Conservation (phyloP, 2,329 filamentous ascomycete genomes). For the Alternaria triticimaculans region DNA sequence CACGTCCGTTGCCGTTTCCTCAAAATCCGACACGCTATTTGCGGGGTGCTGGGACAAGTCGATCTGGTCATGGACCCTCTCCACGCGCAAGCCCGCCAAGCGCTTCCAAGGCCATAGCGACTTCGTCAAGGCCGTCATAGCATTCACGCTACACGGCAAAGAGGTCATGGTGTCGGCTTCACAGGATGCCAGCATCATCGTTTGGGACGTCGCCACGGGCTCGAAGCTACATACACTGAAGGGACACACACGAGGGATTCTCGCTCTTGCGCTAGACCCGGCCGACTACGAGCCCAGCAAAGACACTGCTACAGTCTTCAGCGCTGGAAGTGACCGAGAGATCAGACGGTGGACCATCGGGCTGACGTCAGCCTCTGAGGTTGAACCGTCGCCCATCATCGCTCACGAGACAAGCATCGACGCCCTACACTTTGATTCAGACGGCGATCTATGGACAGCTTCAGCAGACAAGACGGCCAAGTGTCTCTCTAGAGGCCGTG, state of each 20-base stretch:
- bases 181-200: conserved; percentile 61
- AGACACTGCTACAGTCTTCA: conserved; percentile 67
- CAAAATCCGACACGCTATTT: conserved; percentile 65
- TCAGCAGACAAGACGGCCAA: conserved; percentile 90
- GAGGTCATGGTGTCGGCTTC: conserved; percentile 59
- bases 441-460: conserved; percentile 86
- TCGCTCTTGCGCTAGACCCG: conserved; percentile 79
- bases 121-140: conserved; percentile 85
- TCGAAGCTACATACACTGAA: conserved; percentile 76
- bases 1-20: conserved; percentile 44
- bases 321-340: conserved; percentile 67
- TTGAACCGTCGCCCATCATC: conserved; percentile 63
- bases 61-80: conserved; percentile 80
- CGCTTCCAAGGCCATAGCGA: conserved; percentile 81
- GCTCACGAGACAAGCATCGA: conserved; percentile 94
- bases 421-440: conserved; percentile 73
- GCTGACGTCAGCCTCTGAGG: conserved; percentile 27
- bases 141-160: conserved; percentile 65
- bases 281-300: conserved; percentile 32
- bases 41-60: conserved; percentile 95
- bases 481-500: conserved; percentile 72
- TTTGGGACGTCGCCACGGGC: conserved; percentile 78
- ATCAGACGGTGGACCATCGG: conserved; percentile 78
- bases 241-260: conserved; percentile 78
- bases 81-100: conserved; percentile 51